These are phyloP conservation scores for Aspergillus oerlinghausenensis DNA, from an alignment of 2,329 filamentous ascomycete species.

Conservation along the genomic window DNA sequence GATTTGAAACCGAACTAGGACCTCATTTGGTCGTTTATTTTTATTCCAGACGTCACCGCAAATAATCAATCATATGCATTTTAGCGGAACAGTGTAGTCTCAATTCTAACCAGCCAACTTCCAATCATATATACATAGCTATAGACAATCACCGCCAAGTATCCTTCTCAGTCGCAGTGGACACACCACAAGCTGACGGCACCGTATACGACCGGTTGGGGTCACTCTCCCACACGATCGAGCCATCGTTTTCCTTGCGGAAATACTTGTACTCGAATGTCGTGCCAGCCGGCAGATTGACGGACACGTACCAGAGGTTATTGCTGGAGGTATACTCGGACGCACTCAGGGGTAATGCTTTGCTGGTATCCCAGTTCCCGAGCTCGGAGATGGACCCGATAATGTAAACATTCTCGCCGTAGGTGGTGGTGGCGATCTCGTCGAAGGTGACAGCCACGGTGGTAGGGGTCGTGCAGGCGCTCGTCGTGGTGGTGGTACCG, in stretches of 20 bases:
- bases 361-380: conserved; percentile 57
- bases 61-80: too few species aligned
- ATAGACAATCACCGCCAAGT: conserved; percentile 30
- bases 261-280: conserved; percentile 67
- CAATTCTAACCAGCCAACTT: too few species aligned
- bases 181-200: conserved; percentile 31
- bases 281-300: conserved; percentile 53
- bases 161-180: conserved; percentile 31
- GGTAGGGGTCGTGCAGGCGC: conserved; percentile 20
- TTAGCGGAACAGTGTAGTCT: too few species aligned
- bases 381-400: conserved; percentile 56
- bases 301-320: conserved; percentile 57
- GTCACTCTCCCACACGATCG: conserved; percentile 61
- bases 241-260: conserved; percentile 51
- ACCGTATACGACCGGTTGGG: conserved; percentile 41
- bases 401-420: conserved; percentile 63
- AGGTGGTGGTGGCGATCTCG: conserved; percentile 52
- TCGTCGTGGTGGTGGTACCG: conserved; percentile 3
- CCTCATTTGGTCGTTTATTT: too few species aligned
- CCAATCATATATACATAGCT: not conserved
- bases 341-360: conserved; percentile 55
- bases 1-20: not conserved
- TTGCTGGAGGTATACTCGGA: conserved; percentile 55
- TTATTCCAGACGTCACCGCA: too few species aligned
- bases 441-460: conserved; percentile 61